Percentiles rank a stretch among this genome's conserved stretches.
Conservation (phyloP, 768 basidiomycete genomes). For the Mycena galopus region DNA sequence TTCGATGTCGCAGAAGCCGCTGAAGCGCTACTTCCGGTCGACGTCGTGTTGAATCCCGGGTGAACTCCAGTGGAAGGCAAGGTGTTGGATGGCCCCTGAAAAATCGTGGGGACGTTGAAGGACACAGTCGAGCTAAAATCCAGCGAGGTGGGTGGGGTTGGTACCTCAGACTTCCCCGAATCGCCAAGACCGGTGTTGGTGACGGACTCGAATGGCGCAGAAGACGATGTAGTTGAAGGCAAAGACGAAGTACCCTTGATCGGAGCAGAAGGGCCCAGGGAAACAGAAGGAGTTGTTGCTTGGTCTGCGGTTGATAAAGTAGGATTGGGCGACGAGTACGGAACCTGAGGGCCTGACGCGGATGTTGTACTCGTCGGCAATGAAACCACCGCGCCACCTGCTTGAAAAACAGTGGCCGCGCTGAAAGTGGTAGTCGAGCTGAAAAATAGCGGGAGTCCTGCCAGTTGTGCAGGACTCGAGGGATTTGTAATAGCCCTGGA, state of each 20-base stretch:
- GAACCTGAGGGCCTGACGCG: too few species aligned
- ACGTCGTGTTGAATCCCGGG: neutral
- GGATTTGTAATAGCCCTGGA: neutral
- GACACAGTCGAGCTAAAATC: neutral
- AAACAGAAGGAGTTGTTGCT: too few species aligned
- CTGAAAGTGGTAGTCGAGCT: too few species aligned
- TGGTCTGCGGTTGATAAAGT: too few species aligned
- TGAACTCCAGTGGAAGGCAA: neutral
- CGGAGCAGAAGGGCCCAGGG: too few species aligned
- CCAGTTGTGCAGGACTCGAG: neutral
- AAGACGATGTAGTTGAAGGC: neutral
- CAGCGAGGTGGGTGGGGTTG: neutral
- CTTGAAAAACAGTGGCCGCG: too few species aligned
- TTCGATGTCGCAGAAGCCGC: constrained; percentile 1
- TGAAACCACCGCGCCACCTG: neutral
- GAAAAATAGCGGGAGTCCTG: too few species aligned
- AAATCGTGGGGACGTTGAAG: neutral
- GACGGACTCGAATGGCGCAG: neutral
- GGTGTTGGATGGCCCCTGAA: neutral
- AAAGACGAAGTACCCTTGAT: neutral
- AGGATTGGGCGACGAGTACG: too few species aligned
- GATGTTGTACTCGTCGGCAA: neutral
- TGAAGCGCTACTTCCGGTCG: neutral
- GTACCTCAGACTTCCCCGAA: neutral
- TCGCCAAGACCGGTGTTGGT: neutral